Conservation (phyloP, 768 basidiomycete species). For the Mycena filopes region DNA sequence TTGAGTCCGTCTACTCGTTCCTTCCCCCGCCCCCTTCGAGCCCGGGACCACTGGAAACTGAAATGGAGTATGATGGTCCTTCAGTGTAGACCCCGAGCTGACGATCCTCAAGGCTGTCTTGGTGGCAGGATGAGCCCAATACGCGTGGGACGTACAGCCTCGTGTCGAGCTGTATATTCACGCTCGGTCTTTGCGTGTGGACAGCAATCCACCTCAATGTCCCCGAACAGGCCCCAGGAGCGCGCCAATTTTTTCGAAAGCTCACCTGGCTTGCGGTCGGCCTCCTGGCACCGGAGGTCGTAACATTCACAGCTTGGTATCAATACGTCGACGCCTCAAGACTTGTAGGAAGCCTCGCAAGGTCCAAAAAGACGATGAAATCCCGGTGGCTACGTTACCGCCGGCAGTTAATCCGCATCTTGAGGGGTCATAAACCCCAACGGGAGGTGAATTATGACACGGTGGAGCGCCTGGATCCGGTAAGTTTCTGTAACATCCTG, state of each 20-base stretch:
- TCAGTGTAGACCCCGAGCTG: too few relatives aligned
- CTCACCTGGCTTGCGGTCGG: slow-evolving; percentile 3
- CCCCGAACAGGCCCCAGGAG: neutral
- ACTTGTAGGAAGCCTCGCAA: neutral
- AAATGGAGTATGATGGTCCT: too few relatives aligned
- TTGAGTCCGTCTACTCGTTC: too few relatives aligned
- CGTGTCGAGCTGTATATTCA: slow-evolving; percentile 25
- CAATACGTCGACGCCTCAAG: neutral
- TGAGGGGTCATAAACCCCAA: too few relatives aligned
- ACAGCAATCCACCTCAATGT: slow-evolving; percentile 22
- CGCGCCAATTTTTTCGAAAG: slow-evolving; percentile 14
- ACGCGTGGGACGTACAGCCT: slow-evolving; percentile 15
- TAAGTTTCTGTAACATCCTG: neutral
- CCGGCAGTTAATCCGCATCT: neutral
- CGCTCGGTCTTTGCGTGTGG: slow-evolving; percentile 21
- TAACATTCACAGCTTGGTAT: slow-evolving; percentile 10
- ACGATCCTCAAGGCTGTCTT: too few relatives aligned
- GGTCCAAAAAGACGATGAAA: neutral
- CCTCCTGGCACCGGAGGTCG: slow-evolving; percentile 10
- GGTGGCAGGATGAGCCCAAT: slow-evolving; percentile 7
- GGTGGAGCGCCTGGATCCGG: neutral
- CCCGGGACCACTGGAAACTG: too few relatives aligned
- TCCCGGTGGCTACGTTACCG: neutral
- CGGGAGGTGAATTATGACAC: neutral
- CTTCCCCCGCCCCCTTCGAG: too few relatives aligned